Percentiles rank a stretch among this genome's conserved stretches.
Evolutionary conservation across 495 filamentous ascomycete genomes (phyloP).

Genomic region (Aspergillus incahuasiensis): DNA sequence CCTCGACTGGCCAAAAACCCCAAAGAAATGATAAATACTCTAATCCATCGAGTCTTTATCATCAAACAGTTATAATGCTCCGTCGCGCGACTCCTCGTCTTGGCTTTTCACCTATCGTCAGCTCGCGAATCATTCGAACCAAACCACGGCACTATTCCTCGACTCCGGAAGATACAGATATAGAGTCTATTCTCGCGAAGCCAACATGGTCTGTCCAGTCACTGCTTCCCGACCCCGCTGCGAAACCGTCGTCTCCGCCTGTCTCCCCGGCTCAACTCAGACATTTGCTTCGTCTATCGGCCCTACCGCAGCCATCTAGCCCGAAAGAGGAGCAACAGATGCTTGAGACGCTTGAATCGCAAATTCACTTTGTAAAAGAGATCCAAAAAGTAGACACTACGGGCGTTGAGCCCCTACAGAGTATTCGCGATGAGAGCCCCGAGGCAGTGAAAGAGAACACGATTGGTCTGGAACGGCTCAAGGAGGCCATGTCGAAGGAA

Average conservation of each 20-base stretch:
- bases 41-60: not conserved
- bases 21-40: not conserved
- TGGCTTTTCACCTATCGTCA: conserved; percentile 12
- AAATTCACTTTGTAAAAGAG: conserved; percentile 82
- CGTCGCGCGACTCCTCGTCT: conserved; percentile 17
- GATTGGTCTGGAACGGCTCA: conserved; percentile 48
- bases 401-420: conserved; percentile 64
- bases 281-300: conserved; percentile 87
- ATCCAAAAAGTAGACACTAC: conserved; percentile 76
- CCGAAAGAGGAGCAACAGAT: conserved; percentile 56
- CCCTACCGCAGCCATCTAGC: conserved; percentile 67
- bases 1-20: not conserved
- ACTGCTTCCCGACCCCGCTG: conserved; percentile 54
- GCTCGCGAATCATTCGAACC: not conserved
- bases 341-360: conserved; percentile 69
- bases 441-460: conserved; percentile 49
- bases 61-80: conserved; percentile 3
- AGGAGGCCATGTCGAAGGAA: conserved; percentile 50
- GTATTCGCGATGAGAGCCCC: conserved; percentile 75
- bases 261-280: conserved; percentile 57
- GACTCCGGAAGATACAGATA: conserved; percentile 25
- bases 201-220: conserved; percentile 84
- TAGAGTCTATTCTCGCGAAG: conserved; percentile 57
- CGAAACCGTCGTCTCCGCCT: conserved; percentile 26
- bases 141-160: conserved; percentile 25